Percentiles rank a stretch among this genome's conserved stretches.
These are phyloP conservation scores for Escallonia rubra DNA, from an alignment of 129 eudicot genomes.

Conservation along the genomic window DNA sequence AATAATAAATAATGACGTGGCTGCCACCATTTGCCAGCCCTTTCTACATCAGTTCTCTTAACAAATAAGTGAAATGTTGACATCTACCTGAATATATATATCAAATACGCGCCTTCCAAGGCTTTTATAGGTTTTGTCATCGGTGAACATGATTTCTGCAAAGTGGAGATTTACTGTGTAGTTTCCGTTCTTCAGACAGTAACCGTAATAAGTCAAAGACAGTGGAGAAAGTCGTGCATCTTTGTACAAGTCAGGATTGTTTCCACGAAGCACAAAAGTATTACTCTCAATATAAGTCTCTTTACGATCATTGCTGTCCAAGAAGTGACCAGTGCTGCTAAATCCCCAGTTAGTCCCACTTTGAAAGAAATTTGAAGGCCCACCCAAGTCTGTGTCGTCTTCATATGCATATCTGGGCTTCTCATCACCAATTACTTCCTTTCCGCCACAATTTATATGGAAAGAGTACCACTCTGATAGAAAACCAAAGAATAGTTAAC, in stretches of 20 bases:
- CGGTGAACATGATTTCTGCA: conserved; percentile 41
- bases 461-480: too few relatives aligned
- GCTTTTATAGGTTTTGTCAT: conserved; percentile 17
- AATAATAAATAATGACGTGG: too few relatives aligned
- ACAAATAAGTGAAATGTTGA: neutral
- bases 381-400: too few relatives aligned
- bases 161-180: conserved; percentile 37
- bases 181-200: conserved; percentile 12
- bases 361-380: too few relatives aligned
- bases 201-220: conserved; percentile 38
- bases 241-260: conserved; percentile 14
- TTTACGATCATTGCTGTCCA: conserved; percentile 13
- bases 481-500: too few relatives aligned
- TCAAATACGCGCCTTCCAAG: conserved; percentile 32
- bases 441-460: too few relatives aligned
- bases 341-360: conserved; percentile 19
- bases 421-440: too few relatives aligned
- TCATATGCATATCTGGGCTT: too few relatives aligned
- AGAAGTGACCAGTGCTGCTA: conserved; percentile 47
- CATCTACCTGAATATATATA: conserved; percentile 35
- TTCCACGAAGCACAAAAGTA: conserved; percentile 9
- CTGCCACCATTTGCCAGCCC: too few relatives aligned
- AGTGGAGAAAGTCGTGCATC: conserved; percentile 44
- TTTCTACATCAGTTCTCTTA: too few relatives aligned
- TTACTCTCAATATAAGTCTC: conserved; percentile 9